A percentile compares a stretch with the other conserved stretches of the same genome.
These are phyloP conservation scores for Mortierella sp. DNA, from an alignment of 371 early-diverging fungal species.

Conservation along the genomic window DNA sequence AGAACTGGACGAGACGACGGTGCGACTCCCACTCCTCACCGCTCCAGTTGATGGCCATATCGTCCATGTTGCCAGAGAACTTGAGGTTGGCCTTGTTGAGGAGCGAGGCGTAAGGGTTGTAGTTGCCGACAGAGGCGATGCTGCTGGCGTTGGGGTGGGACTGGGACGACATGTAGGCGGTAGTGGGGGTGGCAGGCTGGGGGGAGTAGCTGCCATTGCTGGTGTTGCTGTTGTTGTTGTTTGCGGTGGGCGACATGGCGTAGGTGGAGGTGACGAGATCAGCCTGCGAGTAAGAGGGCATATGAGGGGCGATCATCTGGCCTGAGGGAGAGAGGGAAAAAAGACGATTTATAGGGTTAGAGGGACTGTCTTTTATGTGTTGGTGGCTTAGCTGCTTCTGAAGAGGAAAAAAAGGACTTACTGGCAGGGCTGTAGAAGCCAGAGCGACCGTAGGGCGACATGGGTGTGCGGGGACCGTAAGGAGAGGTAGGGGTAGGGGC, in stretches of 20 bases:
- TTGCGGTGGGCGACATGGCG: constrained; percentile 27
- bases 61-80: constrained; percentile 73
- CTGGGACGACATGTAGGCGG: constrained; percentile 31
- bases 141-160: constrained; percentile 31
- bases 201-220: constrained; percentile 21
- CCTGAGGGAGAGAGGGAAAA: not conserved
- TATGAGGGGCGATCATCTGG: constrained; percentile 50
- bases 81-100: constrained; percentile 79
- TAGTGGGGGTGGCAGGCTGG: constrained; percentile 23
- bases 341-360: not conserved
- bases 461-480: constrained; percentile 23
- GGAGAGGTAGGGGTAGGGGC: constrained; percentile 13
- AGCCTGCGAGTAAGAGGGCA: constrained; percentile 32
- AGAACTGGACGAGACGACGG: constrained; percentile 83
- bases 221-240: constrained; percentile 4
- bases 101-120: constrained; percentile 69
- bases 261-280: constrained; percentile 37
- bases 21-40: constrained; percentile 74
- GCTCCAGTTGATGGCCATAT: constrained; percentile 72
- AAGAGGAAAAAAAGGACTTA: constrained; percentile 12
- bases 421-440: constrained; percentile 46
- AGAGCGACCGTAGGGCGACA: constrained; percentile 31
- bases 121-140: constrained; percentile 41
- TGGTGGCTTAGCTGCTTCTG: not conserved
- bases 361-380: not conserved